Conservation (phyloP, 345 rosid species). For the Syzygium grande region DNA sequence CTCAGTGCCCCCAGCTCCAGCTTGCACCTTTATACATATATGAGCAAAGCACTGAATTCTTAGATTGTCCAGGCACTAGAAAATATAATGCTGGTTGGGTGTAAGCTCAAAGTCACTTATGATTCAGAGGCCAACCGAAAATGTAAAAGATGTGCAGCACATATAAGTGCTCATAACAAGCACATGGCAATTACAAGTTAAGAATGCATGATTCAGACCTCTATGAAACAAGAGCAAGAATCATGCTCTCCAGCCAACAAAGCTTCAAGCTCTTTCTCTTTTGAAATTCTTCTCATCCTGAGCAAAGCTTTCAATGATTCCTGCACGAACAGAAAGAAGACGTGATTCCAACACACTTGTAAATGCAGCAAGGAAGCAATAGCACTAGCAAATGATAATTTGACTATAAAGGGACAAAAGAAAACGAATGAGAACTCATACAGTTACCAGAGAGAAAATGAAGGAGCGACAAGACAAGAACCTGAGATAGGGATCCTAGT, state of each 20-base stretch:
- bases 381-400: not conserved
- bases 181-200: not conserved
- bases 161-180: not conserved
- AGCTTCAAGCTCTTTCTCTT: constrained; percentile 88
- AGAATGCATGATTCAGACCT: constrained; percentile 26
- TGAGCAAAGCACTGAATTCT: not conserved
- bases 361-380: not conserved
- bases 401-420: not conserved
- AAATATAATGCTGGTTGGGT: not conserved
- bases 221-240: constrained; percentile 69
- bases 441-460: not conserved
- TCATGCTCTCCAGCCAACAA: constrained; percentile 80
- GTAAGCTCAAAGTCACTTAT: not conserved
- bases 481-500: not conserved
- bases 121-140: not conserved
- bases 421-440: not conserved
- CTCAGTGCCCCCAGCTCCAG: constrained; percentile 98
- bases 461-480: not conserved
- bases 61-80: not conserved
- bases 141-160: not conserved
- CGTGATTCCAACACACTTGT: not conserved
- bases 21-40: constrained; percentile 61
- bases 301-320: constrained; percentile 61
- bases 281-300: constrained; percentile 72
- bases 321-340: constrained; percentile 25